Evolutionary conservation across 768 basidiomycete species (phyloP).

Genomic region (Bullera alba): DNA sequence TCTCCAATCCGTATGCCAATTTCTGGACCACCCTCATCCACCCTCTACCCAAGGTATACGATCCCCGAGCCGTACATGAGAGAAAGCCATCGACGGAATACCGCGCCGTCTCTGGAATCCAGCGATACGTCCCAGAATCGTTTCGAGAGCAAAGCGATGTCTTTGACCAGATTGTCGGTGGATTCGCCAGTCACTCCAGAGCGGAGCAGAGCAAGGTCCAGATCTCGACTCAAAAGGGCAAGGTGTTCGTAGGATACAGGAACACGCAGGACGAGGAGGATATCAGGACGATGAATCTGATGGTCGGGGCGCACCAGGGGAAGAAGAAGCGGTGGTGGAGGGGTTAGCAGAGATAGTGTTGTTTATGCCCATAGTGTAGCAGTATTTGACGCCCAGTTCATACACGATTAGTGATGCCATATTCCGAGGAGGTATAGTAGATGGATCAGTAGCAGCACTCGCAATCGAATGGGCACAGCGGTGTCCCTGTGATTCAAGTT

Average conservation of each 20-base stretch:
- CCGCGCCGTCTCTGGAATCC: constrained; percentile 1
- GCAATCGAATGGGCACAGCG: constrained; percentile 46
- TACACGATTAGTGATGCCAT: background rate
- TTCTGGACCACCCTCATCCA: constrained; percentile 29
- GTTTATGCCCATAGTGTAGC: background rate
- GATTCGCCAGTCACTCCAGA: constrained; percentile 13
- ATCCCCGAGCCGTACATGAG: constrained; percentile 4
- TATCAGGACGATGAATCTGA: constrained; percentile 17
- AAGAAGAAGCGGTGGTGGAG: constrained; percentile 29
- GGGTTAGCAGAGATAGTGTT: constrained; percentile 13
- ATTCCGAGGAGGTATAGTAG: background rate
- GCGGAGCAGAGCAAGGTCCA: constrained; percentile 28
- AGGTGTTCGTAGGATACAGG: constrained; percentile 31
- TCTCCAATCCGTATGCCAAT: constrained; percentile 27
- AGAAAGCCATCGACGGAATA: constrained; percentile 14
- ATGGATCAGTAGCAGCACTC: constrained; percentile 37
- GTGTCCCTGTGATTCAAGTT: constrained; percentile 32
- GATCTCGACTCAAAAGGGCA: constrained; percentile 18
- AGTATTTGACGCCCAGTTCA: background rate
- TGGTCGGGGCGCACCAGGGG: constrained; percentile 22
- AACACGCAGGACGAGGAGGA: constrained; percentile 27
- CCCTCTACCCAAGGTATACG: constrained; percentile 6
- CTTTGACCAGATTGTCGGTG: constrained; percentile 21
- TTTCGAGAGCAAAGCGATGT: constrained; percentile 21
- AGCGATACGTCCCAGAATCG: constrained; percentile 17